phyloP scores from a whole-genome alignment of 768 basidiomycete genomes.

The Mycena alexandri region DNA sequence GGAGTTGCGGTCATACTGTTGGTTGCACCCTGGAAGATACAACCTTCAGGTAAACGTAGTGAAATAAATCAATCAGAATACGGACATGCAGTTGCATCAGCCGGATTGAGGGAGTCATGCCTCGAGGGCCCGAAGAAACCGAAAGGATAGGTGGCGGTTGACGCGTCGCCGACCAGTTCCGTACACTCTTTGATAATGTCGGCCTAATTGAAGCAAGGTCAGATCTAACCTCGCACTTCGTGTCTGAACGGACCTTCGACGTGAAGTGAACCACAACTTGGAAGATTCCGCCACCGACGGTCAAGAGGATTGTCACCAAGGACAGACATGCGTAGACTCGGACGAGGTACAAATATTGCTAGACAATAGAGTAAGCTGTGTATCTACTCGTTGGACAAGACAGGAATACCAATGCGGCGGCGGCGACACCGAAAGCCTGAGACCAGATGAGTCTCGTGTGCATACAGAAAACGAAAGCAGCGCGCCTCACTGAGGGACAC shows the following conservation, averaged over 20 bases:
- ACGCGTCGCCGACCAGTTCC: slow-evolving; percentile 47
- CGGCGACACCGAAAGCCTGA: slow-evolving; percentile 63
- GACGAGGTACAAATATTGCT: slow-evolving; percentile 70
- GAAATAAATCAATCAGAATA: not conserved
- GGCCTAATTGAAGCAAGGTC: slow-evolving; percentile 50
- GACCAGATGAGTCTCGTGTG: not conserved
- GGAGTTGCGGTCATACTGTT: slow-evolving; percentile 72
- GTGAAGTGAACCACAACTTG: slow-evolving; percentile 75
- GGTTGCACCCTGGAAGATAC: slow-evolving; percentile 66
- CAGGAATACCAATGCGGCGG: slow-evolving; percentile 58
- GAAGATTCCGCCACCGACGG: slow-evolving; percentile 65
- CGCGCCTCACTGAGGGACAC: slow-evolving; percentile 63
- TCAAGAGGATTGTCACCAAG: slow-evolving; percentile 58
- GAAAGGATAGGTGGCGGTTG: slow-evolving; percentile 51
- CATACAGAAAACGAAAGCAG: not conserved
- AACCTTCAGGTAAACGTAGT: slow-evolving; percentile 31
- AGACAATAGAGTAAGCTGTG: not conserved
- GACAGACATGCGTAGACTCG: slow-evolving; percentile 70
- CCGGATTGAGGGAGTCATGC: slow-evolving; percentile 43
- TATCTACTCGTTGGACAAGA: not conserved
- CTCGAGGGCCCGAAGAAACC: slow-evolving; percentile 68
- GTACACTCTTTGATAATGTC: slow-evolving; percentile 72
- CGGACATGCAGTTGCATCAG: slow-evolving; percentile 64
- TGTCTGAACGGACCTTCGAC: slow-evolving; percentile 63
- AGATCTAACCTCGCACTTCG: not conserved